A percentile compares a stretch with the other conserved stretches of the same genome.
These are phyloP conservation scores for Globisporangium paroecandrum DNA, from an alignment of 352 stramenopile genomes.

Conservation along the genomic window DNA sequence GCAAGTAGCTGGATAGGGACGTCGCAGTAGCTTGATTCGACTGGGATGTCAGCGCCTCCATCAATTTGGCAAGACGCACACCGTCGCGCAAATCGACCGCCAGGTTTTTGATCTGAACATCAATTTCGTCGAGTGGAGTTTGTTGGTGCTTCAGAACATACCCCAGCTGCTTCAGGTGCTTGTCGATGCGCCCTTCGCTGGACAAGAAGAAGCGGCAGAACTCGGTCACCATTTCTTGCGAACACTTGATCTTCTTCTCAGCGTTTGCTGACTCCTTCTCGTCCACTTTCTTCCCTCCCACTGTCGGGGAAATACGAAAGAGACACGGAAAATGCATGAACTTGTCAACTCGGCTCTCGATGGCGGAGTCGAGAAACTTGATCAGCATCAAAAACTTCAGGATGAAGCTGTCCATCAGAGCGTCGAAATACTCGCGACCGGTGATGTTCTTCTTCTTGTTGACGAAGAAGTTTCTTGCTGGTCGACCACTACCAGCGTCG, in stretches of 20 bases:
- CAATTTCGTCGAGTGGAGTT: constrained; percentile 92
- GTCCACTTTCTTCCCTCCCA: constrained; percentile 8
- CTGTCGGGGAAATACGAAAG: constrained; percentile 60
- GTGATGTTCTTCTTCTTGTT: constrained; percentile 73
- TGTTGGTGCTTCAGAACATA: constrained; percentile 91
- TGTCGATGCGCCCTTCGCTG: constrained; percentile 93
- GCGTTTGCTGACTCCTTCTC: constrained; percentile 16
- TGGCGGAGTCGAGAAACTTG: constrained; percentile 90
- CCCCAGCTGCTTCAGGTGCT: constrained; percentile 87
- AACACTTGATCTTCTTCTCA: constrained; percentile 84
- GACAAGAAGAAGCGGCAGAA: constrained; percentile 93
- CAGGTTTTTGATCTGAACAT: constrained; percentile 91
- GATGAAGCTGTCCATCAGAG: constrained; percentile 86
- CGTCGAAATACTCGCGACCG: constrained; percentile 74
- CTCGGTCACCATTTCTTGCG: constrained; percentile 86
- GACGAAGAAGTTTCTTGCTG: constrained; percentile 23
- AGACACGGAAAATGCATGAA: constrained; percentile 87
- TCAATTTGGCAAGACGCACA: constrained; percentile 89
- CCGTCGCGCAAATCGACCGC: constrained; percentile 96
- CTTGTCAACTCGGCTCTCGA: constrained; percentile 66
- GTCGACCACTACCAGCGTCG: constrained; percentile 31
- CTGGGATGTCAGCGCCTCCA: constrained; percentile 83
- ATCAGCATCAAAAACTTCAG: constrained; percentile 92
- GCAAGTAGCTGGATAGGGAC: constrained; percentile 75
- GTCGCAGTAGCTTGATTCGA: constrained; percentile 17